These are phyloP conservation scores for Zoysia pacifica DNA, from an alignment of 176 grass and related monocot species.

Conservation along the genomic window DNA sequence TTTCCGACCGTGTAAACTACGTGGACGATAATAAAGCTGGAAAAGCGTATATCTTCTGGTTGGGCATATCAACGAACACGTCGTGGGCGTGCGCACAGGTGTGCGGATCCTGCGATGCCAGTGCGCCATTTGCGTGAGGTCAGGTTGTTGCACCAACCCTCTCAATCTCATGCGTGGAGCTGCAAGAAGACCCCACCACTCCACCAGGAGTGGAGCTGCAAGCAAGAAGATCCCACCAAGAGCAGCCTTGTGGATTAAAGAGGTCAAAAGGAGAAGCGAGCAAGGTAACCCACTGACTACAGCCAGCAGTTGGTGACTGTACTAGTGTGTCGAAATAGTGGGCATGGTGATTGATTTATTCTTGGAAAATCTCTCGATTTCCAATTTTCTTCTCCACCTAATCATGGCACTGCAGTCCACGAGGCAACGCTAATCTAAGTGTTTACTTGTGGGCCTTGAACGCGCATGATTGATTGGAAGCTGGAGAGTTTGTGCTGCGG, in stretches of 20 bases:
- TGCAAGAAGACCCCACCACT: background rate
- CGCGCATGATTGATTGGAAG: background rate
- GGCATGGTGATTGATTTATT: constrained; percentile 3
- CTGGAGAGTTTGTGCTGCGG: background rate
- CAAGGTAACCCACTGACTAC: constrained; percentile 23
- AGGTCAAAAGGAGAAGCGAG: constrained; percentile 29
- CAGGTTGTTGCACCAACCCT: constrained; percentile 48
- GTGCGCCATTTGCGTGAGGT: background rate
- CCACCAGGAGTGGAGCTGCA: constrained; percentile 11
- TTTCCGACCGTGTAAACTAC: constrained; percentile 19
- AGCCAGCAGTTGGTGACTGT: background rate
- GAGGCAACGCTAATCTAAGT: background rate
- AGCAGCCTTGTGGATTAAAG: background rate
- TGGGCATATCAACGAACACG: constrained; percentile 50
- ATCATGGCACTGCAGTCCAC: background rate
- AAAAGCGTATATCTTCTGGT: constrained; percentile 24
- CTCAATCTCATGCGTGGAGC: background rate
- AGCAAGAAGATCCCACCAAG: background rate
- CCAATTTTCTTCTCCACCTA: constrained; percentile 14
- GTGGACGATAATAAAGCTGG: background rate
- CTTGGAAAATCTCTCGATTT: background rate
- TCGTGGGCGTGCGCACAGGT: constrained; percentile 31
- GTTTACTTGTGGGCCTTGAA: background rate
- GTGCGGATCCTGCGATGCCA: background rate
- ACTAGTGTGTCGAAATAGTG: constrained; percentile 18